Percentiles rank a stretch among this genome's conserved stretches.
Evolutionary conservation across 2,329 filamentous ascomycete genomes (phyloP).

Genomic region (Dactylellina parvicollis): DNA sequence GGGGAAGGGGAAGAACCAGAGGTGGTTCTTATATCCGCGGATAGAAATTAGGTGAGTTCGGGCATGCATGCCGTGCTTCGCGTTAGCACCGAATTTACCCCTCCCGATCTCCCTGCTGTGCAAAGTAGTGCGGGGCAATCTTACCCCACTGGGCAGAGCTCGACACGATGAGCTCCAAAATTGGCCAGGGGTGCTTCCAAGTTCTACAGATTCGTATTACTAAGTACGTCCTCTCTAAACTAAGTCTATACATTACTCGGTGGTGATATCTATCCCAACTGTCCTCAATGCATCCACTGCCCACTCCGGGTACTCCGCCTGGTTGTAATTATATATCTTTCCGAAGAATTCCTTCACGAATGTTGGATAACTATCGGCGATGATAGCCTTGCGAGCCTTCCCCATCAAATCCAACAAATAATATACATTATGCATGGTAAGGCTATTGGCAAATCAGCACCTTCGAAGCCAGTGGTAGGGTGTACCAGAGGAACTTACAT

Average conservation of each 20-base stretch:
- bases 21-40: not conserved
- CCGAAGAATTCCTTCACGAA: conserved; percentile 83
- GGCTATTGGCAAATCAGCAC: conserved; percentile 62
- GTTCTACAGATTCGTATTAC: not conserved
- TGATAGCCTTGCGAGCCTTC: conserved; percentile 76
- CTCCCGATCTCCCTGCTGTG: not conserved
- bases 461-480: not conserved
- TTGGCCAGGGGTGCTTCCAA: not conserved
- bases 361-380: conserved; percentile 80
- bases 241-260: not conserved
- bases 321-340: conserved; percentile 72
- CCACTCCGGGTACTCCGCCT: conserved; percentile 79
- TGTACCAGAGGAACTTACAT: conserved; percentile 60
- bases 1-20: not conserved
- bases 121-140: conserved; percentile 23
- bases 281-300: conserved; percentile 79
- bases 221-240: not conserved
- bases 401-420: conserved; percentile 89
- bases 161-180: conserved; percentile 23
- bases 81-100: conserved; percentile 9
- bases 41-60: not conserved
- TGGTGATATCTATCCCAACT: conserved; percentile 76
- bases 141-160: conserved; percentile 14
- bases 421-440: conserved; percentile 96
- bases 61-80: too few species aligned